Conservation (phyloP, 2,329 filamentous ascomycete species). For the Thelonectria rubi region DNA sequence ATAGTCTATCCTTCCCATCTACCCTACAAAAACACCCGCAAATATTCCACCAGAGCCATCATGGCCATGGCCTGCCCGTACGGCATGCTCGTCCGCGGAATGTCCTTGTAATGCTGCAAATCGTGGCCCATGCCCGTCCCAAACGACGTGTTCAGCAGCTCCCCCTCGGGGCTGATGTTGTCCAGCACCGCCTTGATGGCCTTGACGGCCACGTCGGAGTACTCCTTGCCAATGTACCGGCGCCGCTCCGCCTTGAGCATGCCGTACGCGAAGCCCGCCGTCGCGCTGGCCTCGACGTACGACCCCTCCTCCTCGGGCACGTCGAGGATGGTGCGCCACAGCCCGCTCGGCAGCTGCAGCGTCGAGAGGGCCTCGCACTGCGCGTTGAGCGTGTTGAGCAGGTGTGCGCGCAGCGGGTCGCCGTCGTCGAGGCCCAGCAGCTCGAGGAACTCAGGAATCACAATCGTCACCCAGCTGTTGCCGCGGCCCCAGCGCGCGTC, state of each 20-base stretch:
- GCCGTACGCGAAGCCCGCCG: constrained; percentile 82
- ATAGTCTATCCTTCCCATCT: not conserved
- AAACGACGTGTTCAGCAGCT: constrained; percentile 78
- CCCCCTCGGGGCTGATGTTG: constrained; percentile 72
- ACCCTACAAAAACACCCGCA: constrained; percentile 57
- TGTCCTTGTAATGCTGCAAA: constrained; percentile 80
- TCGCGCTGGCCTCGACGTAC: constrained; percentile 80
- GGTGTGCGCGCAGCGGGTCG: constrained; percentile 68
- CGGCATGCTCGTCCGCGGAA: constrained; percentile 81
- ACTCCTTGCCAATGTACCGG: constrained; percentile 71
- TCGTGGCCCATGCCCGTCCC: constrained; percentile 80
- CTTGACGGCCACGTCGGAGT: constrained; percentile 68
- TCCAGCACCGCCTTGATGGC: constrained; percentile 73
- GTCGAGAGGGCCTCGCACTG: constrained; percentile 72
- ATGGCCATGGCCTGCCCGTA: constrained; percentile 88
- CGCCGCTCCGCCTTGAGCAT: constrained; percentile 78
- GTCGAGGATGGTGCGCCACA: constrained; percentile 81
- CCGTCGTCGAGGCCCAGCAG: constrained; percentile 69
- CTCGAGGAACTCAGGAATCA: constrained; percentile 84
- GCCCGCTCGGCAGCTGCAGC: constrained; percentile 68
- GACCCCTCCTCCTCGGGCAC: constrained; percentile 71
- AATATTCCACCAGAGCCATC: constrained; percentile 79
- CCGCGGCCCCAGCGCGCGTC: constrained; percentile 66
- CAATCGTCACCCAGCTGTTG: constrained; percentile 82
- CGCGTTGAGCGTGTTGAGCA: constrained; percentile 71